Percentiles rank a stretch among this genome's conserved stretches.
Conservation (phyloP, 176 grass and related monocot species). For the Ananas comosus region DNA sequence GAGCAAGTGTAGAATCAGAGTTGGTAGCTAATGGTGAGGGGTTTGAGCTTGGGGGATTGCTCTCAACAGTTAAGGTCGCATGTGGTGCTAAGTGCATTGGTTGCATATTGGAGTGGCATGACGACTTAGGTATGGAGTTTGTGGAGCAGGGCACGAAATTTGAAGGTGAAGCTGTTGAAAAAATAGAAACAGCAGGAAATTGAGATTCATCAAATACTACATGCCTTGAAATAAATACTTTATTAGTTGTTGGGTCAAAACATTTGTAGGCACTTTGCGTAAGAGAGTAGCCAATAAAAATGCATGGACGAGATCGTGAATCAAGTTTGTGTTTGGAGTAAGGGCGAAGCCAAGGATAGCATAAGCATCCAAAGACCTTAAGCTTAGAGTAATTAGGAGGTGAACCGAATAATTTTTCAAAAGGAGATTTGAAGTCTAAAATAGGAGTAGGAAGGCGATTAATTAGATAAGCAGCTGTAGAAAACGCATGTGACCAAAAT, state of each 20-base stretch:
- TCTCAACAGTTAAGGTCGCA: too few species aligned
- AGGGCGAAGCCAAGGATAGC: conserved; percentile 4
- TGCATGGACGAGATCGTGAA: neutral
- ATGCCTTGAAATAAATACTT: too few species aligned
- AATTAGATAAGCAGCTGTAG: neutral
- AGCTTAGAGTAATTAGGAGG: conserved; percentile 1
- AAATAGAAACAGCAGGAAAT: neutral
- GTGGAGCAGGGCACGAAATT: neutral
- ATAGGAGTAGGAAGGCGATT: neutral
- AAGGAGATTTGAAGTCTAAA: neutral
- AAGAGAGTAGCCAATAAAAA: neutral
- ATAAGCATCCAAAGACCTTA: neutral
- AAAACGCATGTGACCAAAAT: neutral
- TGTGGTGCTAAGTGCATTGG: too few species aligned
- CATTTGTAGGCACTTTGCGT: conserved; percentile 2
- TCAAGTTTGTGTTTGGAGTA: conserved; percentile 1
- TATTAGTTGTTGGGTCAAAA: neutral
- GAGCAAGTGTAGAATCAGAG: neutral
- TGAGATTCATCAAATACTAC: too few species aligned
- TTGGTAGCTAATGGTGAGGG: too few species aligned
- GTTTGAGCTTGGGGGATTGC: too few species aligned
- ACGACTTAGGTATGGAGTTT: too few species aligned
- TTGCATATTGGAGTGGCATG: too few species aligned
- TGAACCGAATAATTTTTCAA: neutral
- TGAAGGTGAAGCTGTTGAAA: neutral